Percentiles rank a stretch among this genome's conserved stretches.
Conservation (phyloP, 179 eudicot species). For the Silene coronaria region DNA sequence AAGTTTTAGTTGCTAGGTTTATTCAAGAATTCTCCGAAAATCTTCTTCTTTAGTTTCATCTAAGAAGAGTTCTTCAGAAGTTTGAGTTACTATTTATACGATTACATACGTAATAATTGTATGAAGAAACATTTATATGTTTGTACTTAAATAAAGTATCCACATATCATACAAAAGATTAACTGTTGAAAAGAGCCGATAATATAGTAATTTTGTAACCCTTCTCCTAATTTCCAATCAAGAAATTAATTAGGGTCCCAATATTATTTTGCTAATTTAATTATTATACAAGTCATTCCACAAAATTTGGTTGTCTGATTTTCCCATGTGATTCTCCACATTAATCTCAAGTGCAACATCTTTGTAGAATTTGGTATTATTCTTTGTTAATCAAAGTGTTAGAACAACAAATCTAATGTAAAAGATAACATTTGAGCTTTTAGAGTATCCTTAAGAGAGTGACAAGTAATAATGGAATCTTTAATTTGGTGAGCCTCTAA, state of each 20-base stretch:
- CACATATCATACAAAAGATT: too few relatives aligned
- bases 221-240: constrained; percentile 13
- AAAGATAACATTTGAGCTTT: constrained; percentile 3
- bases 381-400: not conserved
- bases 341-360: constrained; percentile 19
- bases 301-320: constrained; percentile 24
- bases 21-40: too few relatives aligned
- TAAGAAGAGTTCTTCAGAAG: too few relatives aligned
- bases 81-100: too few relatives aligned
- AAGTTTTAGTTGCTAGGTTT: too few relatives aligned
- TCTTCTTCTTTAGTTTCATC: too few relatives aligned
- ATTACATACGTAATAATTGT: too few relatives aligned
- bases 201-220: not conserved
- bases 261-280: constrained; percentile 16
- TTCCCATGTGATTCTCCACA: constrained; percentile 32
- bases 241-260: constrained; percentile 16
- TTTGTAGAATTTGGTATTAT: constrained; percentile 15
- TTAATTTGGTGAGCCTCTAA: constrained; percentile 1
- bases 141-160: too few relatives aligned
- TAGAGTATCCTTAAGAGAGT: constrained; percentile 7
- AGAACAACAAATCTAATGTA: constrained; percentile 14
- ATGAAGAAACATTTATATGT: too few relatives aligned
- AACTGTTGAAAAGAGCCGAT: too few relatives aligned
- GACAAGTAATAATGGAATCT: constrained; percentile 12
- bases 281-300: constrained; percentile 20